phyloP scores from a whole-genome alignment of 176 grass and related monocot genomes.

The Oropetium thomaeum region DNA sequence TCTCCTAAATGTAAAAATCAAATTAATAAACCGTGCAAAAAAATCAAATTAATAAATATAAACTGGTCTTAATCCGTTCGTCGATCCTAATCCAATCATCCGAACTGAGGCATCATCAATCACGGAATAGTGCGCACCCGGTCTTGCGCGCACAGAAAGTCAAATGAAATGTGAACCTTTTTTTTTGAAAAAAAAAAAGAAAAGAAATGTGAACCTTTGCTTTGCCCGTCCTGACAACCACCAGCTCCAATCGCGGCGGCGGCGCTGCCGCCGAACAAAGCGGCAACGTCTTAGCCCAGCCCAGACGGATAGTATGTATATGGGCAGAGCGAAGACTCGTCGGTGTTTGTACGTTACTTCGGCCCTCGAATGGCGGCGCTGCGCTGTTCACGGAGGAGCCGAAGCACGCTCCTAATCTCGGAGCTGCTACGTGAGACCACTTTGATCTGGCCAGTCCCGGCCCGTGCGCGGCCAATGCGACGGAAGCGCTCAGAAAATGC shows the following conservation, averaged over 20 bases:
- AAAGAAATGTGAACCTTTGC: too few relatives aligned
- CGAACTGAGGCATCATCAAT: neutral
- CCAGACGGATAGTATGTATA: neutral
- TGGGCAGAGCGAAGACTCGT: neutral
- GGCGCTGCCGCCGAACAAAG: neutral
- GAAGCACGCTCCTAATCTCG: neutral
- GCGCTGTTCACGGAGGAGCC: neutral
- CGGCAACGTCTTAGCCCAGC: neutral
- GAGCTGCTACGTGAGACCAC: neutral
- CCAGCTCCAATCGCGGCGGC: neutral
- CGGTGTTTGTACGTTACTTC: neutral
- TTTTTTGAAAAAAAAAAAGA: too few relatives aligned
- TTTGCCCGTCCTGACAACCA: neutral
- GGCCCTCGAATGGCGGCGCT: neutral
- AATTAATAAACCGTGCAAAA: too few relatives aligned
- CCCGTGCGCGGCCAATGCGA: too few relatives aligned
- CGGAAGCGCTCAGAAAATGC: too few relatives aligned
- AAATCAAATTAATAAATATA: too few relatives aligned
- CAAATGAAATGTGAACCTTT: too few relatives aligned
- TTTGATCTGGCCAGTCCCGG: neutral
- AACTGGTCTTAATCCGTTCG: neutral
- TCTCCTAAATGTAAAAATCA: too few relatives aligned
- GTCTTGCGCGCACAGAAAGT: neutral
- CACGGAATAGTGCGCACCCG: neutral
- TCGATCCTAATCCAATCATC: neutral